Base-by-base conservation (phyloP, 2,329 filamentous ascomycete species). In the Ophiostoma populinum region DNA sequence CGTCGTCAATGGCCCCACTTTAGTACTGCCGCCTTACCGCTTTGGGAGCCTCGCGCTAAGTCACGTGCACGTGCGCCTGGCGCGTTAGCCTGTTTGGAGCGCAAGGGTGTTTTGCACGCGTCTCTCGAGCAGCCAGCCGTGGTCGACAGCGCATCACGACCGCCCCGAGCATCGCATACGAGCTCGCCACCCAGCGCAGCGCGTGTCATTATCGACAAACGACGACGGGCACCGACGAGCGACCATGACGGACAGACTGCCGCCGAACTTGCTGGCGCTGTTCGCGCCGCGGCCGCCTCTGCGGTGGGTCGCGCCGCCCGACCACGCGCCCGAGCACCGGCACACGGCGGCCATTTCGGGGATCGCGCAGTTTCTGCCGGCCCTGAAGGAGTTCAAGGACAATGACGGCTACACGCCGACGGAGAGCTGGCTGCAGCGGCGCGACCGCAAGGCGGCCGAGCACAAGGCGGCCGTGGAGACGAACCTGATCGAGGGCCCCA, bases 261-360 rank as follows among this genome's bases (percentile, higher is more conserved):
- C 90, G 39, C 82, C 80, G 37, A 87, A 92, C 54, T 70, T 95
- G 40, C 69, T 95, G 49, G 80, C 81, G 58, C 81, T 95, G 46
- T 98, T 98, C 62, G 81, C 87, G 59, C 82, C 90, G 53, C 81
- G 90, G 40, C 90, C 90, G 47, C 80, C 87, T 40, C 63, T 95
- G 53, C 80, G 85, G 57, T 95, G 82, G 68, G 74, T 93, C 41
- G 78, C 80, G 41, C 81, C 85, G 6, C 65, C 69, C 47, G 87
- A 95, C 57, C 67, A 80, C 54, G 72, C 86, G 42, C 79, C 86
- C 9, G 82, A 90, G 57, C 71, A 86, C 45, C 78, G 82, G 48
- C 75, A 67, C 53, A 92, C 82, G 13, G 70, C 75, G 41, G 61
- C 68, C 36, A 72, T 94, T 43, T 62, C 63, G 16, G 82, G 83